phyloP scores from a whole-genome alignment of 2,329 filamentous ascomycete species.

The Lasiodiplodia citricola region DNA sequence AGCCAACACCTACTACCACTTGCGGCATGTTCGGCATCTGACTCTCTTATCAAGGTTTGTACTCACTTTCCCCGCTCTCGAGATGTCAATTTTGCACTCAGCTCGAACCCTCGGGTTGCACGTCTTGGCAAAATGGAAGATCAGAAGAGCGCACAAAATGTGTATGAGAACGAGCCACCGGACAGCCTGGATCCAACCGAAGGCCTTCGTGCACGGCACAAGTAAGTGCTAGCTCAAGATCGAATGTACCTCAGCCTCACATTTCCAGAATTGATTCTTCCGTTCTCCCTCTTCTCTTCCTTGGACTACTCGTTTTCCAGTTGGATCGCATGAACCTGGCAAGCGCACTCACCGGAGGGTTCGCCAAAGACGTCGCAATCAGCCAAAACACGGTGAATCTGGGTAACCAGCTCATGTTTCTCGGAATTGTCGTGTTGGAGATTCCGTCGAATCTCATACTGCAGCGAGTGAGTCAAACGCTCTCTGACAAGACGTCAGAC shows the following conservation, averaged over 20 bases:
- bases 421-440: slow-evolving; percentile 57
- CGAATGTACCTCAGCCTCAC: neutral
- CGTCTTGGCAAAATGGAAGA: neutral
- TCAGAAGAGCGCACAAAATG: neutral
- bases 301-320: slow-evolving; percentile 59
- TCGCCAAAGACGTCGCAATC: slow-evolving; percentile 51
- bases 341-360: slow-evolving; percentile 57
- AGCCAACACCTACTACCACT: slow-evolving; percentile 12
- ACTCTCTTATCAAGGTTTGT: neutral
- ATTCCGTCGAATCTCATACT: slow-evolving; percentile 59
- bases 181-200: neutral
- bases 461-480: slow-evolving; percentile 34
- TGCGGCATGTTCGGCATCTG: slow-evolving; percentile 5
- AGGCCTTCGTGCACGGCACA: neutral
- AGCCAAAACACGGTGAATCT: slow-evolving; percentile 57
- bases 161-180: neutral
- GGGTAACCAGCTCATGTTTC: slow-evolving; percentile 60
- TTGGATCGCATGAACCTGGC: slow-evolving; percentile 60
- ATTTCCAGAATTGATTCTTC: slow-evolving; percentile 52
- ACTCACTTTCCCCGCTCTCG: neutral
- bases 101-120: neutral
- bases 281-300: slow-evolving; percentile 56
- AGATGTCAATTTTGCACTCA: neutral
- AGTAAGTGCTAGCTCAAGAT: neutral
- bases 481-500: neutral